Evolutionary conservation across 495 filamentous ascomycete genomes (phyloP).

Genomic region (Bathelium albidoporum): DNA sequence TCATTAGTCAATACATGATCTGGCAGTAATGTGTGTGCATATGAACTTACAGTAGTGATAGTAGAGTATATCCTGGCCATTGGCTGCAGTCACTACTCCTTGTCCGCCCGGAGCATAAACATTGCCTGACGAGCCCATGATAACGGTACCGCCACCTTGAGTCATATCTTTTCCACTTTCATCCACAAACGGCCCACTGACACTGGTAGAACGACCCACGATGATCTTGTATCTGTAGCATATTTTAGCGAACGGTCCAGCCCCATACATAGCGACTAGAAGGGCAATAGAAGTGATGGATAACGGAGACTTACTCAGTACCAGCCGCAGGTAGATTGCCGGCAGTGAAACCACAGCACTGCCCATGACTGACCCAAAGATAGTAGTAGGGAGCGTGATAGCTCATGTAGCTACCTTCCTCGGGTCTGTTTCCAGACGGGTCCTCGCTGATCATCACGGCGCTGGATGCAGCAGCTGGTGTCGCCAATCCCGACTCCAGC

Average conservation of each 20-base stretch:
- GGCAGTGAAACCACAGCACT: conserved; percentile 48
- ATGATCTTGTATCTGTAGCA: conserved; percentile 45
- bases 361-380: conserved; percentile 53
- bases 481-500: conserved; percentile 35
- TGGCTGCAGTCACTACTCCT: conserved; percentile 43
- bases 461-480: conserved; percentile 5
- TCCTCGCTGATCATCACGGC: conserved; percentile 25
- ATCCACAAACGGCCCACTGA: conserved; percentile 50
- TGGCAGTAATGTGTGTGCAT: conserved; percentile 10
- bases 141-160: conserved; percentile 49
- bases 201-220: conserved; percentile 47
- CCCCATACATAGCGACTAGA: not conserved
- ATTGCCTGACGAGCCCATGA: conserved; percentile 50
- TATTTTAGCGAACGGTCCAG: not conserved
- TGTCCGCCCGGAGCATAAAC: conserved; percentile 66
- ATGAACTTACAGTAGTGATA: conserved; percentile 48
- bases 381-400: conserved; percentile 50
- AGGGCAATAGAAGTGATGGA: not conserved
- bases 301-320: conserved; percentile 32
- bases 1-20: not conserved
- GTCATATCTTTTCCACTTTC: conserved; percentile 45
- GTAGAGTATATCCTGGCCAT: conserved; percentile 48
- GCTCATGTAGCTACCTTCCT: conserved; percentile 52
- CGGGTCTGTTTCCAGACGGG: conserved; percentile 38
- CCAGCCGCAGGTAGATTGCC: conserved; percentile 40